Evolutionary conservation across 1,284 basidiomycete genomes (phyloP).

Genomic region (Mycena sp.): DNA sequence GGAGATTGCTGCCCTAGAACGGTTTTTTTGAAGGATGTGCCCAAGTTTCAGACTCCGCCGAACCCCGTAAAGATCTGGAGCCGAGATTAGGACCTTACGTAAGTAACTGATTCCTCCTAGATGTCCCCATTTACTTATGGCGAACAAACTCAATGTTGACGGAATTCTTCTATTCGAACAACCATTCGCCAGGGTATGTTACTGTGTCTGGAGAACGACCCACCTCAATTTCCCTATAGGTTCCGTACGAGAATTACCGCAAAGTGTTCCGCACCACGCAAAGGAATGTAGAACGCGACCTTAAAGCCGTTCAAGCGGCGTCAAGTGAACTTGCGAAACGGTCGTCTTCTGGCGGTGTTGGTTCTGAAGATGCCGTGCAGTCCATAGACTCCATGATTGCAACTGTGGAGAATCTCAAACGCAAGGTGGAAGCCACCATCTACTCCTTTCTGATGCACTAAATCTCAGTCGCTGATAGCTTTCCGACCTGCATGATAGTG

Average conservation of each 20-base stretch:
- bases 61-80: too few relatives aligned
- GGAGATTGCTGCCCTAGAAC: too few relatives aligned
- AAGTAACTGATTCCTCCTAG: too few relatives aligned
- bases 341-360: conserved; percentile 48
- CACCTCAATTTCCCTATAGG: conserved; percentile 53
- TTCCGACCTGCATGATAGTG: conserved; percentile 71
- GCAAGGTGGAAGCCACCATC: conserved; percentile 65
- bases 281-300: conserved; percentile 82
- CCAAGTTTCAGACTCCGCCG: too few relatives aligned
- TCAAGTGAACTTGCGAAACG: conserved; percentile 64
- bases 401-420: conserved; percentile 79
- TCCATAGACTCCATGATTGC: conserved; percentile 80
- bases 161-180: conserved; percentile 90
- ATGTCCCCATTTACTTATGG: conserved; percentile 5
- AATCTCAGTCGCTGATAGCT: conserved; percentile 57
- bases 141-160: conserved; percentile 59
- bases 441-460: conserved; percentile 10
- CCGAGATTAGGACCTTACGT: too few relatives aligned
- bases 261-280: conserved; percentile 85
- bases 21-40: too few relatives aligned
- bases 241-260: conserved; percentile 88
- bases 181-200: conserved; percentile 78
- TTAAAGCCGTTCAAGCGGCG: conserved; percentile 65
- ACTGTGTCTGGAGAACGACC: conserved; percentile 13
- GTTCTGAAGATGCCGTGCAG: conserved; percentile 63